Evolutionary conservation across 1,284 basidiomycete species (phyloP), one percentile per base, ranked within the genome.

Genomic region (Trametes versicolor): DNA sequence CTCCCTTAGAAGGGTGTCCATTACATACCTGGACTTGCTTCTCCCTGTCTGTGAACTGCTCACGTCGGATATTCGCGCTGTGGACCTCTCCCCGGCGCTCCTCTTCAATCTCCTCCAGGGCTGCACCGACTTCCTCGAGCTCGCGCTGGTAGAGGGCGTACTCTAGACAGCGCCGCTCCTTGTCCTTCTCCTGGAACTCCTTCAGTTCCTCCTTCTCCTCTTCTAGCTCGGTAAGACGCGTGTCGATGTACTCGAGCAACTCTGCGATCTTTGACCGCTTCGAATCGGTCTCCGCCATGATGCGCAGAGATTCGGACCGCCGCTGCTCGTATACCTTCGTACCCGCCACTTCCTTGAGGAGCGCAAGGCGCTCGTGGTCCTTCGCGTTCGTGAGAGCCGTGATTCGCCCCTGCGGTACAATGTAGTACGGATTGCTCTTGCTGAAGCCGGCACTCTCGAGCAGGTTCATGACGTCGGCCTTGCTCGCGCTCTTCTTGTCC

Each of bases 241-340:
- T 90, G 70, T 99, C 95, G 72, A 99, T 99, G 75, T 95, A 96
- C 1, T 91, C 87, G 34, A 99, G 84, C 9, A 98, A 82, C 71
- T 98, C 96, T 72, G 87, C 89, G 68, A 99, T 98, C 80, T 98
- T 99, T 36, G 86, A 82, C 17, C 96, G 90, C 76, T 99, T 99
- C 2, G 93, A 85, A 66, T 97, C 95, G 58, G 98, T 99, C 75
- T 99, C 97, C 48, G 95, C 87, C 93, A 99, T 98, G 77, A 99
- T 97, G 61, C 94, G 92, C 34, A 97, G 83, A 13, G 95, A 97
- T 76, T 99, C 97, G 0, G 93, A 74, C 15, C 98, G 88, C 57
- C 97, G 91, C 74, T 98, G 93, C 78, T 99, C 98, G 77, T 99
- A 99, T 1, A 99, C 96, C 73, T 98, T 95, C 0, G 98, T 99